Conservation (phyloP, 306 rosid species). For the Dryas drummondii region DNA sequence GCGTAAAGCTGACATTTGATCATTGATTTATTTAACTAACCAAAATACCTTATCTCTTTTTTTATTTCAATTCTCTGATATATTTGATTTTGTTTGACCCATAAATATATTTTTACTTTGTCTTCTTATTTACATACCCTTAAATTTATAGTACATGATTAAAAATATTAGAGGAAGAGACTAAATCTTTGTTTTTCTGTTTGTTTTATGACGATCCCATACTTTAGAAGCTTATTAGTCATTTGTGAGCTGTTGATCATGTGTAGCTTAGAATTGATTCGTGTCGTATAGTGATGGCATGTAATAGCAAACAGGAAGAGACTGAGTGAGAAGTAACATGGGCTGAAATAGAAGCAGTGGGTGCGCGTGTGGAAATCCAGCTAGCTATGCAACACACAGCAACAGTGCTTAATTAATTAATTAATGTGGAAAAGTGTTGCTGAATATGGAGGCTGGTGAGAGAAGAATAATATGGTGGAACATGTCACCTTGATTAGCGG, state of each 20-base stretch:
- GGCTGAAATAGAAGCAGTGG: too few relatives aligned
- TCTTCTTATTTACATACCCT: too few relatives aligned
- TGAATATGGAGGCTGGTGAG: constrained; percentile 8
- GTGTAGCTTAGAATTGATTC: neutral
- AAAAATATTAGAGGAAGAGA: too few relatives aligned
- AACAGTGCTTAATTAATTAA: too few relatives aligned
- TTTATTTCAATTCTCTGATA: neutral
- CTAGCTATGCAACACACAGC: neutral
- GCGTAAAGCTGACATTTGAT: constrained; percentile 5
- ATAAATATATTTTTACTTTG: too few relatives aligned
- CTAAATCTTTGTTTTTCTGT: too few relatives aligned
- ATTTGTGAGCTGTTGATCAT: neutral
- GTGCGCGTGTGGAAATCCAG: constrained; percentile 3
- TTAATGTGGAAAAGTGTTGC: neutral
- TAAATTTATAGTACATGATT: too few relatives aligned
- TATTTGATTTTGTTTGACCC: too few relatives aligned
- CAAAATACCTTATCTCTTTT: neutral
- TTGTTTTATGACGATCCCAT: neutral
- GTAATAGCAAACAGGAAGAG: neutral
- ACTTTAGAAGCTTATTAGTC: neutral
- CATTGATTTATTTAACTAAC: neutral
- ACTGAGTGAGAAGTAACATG: too few relatives aligned
- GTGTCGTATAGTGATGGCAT: neutral
- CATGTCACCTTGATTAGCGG: constrained; percentile 71
- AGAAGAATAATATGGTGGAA: constrained; percentile 31